Base-by-base conservation (phyloP, 75 land plant genomes). In the Isoetes taiwanensis region DNA sequence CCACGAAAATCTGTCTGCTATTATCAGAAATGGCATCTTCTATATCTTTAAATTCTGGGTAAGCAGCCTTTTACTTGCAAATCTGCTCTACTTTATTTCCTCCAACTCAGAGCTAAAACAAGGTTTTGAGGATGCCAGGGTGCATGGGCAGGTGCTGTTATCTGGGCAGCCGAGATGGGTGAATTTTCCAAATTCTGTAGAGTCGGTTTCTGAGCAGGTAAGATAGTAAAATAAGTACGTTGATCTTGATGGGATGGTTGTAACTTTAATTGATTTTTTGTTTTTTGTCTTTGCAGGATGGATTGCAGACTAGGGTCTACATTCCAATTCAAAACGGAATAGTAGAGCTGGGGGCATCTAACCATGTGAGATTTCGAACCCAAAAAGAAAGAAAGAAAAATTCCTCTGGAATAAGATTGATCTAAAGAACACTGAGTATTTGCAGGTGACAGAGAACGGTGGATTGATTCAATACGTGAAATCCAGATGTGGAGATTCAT, bases 131-230 rank as follows among this genome's bases (percentile, higher is more conserved):
- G 14, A 17, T 27, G 57, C 1, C 80, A 84, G 89, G 61, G 67
- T 67, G 34, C 65, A 84, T 53, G 78, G 74, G 16, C 55, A 76
- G 40, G 65, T 70, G 20, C 64, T 82, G 40, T 34, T 84, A 30
- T 73, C 81, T 30, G 84, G 72, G 54, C 79, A 81, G 61, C 77
- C 79, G 28, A 67, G 61, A 21, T 84, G 89, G 89, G 17, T 82
- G 17, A 63, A 57, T 63, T 56, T 73, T 63, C 54, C 64, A 2
- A 61, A 59, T 56, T 48, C 34, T 38, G 11, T 33, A 31, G 67
- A 70, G 34, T 54, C 61, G 14, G 32, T 34, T 29, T 16, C 30
- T 6, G 30, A 55, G 33, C 66, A 71, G 39, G 67, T 69, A 32
- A 58, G 57, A 30, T 35, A 2, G 9, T 32, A 2, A n/a, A n/a